phyloP scores from a whole-genome alignment of 805 yeast genomes.

The Spathaspora gorwiae region DNA sequence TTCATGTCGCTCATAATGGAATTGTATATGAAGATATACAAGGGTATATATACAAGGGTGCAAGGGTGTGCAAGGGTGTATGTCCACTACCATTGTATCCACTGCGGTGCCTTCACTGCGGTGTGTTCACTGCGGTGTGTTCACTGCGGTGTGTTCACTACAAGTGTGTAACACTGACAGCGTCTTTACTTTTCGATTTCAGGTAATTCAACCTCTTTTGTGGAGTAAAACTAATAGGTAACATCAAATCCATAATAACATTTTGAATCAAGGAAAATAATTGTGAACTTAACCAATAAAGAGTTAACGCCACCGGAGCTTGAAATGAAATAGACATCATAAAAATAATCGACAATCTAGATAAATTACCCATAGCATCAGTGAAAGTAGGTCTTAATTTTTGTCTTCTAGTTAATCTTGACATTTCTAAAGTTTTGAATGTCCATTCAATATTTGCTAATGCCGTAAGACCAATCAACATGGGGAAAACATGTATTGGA shows the following conservation, averaged over 20 bases:
- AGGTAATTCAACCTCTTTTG: slow-evolving; percentile 26
- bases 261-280: slow-evolving; percentile 73
- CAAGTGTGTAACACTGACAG: slow-evolving; percentile 3
- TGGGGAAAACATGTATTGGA: slow-evolving; percentile 62
- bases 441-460: slow-evolving; percentile 83
- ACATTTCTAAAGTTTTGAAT: slow-evolving; percentile 54
- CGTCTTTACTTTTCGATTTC: slow-evolving; percentile 7
- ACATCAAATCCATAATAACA: slow-evolving; percentile 55
- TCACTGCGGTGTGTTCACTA: too few relatives aligned
- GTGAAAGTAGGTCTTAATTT: slow-evolving; percentile 52
- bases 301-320: slow-evolving; percentile 74
- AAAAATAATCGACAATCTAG: slow-evolving; percentile 71
- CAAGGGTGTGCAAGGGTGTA: too few relatives aligned
- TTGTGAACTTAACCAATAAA: slow-evolving; percentile 92
- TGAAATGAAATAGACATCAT: slow-evolving; percentile 82
- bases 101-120: too few relatives aligned
- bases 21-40: too few relatives aligned
- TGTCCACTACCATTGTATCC: too few relatives aligned
- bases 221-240: slow-evolving; percentile 57
- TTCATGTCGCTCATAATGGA: too few relatives aligned
- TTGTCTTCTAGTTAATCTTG: slow-evolving; percentile 39
- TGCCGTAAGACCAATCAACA: slow-evolving; percentile 65
- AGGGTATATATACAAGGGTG: too few relatives aligned
- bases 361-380: slow-evolving; percentile 62
- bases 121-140: too few relatives aligned